phyloP scores from a whole-genome alignment of 345 rosid species.

The Eutrema yunnanense region DNA sequence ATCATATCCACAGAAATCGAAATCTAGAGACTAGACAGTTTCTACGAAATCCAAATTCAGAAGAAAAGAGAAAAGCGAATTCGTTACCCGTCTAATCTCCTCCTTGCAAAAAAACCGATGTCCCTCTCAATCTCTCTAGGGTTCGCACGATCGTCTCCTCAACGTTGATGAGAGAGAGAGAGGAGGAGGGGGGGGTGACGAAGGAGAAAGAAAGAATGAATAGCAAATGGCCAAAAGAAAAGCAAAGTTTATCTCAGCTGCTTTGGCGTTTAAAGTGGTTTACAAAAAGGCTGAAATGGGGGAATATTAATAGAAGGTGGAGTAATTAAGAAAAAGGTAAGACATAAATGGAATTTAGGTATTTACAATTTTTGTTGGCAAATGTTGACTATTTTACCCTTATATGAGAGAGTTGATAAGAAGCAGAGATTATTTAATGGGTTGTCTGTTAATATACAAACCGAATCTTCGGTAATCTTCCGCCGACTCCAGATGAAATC shows the following conservation, averaged over 20 bases:
- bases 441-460: too few species aligned
- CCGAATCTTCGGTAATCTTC: too few species aligned
- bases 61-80: neutral
- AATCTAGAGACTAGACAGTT: neutral
- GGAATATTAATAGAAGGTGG: too few species aligned
- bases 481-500: too few species aligned
- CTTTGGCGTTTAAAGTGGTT: slow-evolving; percentile 3
- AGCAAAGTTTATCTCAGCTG: neutral
- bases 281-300: too few species aligned
- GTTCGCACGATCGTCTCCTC: slow-evolving; percentile 15
- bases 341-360: too few species aligned
- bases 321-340: too few species aligned
- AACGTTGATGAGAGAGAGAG: slow-evolving; percentile 16
- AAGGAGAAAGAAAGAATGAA: neutral
- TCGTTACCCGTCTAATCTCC: slow-evolving; percentile 7
- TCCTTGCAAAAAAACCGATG: neutral
- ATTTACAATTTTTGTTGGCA: too few species aligned
- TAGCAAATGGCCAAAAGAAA: neutral
- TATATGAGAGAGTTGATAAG: too few species aligned
- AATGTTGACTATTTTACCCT: too few species aligned
- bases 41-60: neutral
- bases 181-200: slow-evolving; percentile 20
- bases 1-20: neutral
- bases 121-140: slow-evolving; percentile 24
- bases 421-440: too few species aligned